phyloP scores from a whole-genome alignment of 2,329 filamentous ascomycete species.

The Trichoderma koningii region DNA sequence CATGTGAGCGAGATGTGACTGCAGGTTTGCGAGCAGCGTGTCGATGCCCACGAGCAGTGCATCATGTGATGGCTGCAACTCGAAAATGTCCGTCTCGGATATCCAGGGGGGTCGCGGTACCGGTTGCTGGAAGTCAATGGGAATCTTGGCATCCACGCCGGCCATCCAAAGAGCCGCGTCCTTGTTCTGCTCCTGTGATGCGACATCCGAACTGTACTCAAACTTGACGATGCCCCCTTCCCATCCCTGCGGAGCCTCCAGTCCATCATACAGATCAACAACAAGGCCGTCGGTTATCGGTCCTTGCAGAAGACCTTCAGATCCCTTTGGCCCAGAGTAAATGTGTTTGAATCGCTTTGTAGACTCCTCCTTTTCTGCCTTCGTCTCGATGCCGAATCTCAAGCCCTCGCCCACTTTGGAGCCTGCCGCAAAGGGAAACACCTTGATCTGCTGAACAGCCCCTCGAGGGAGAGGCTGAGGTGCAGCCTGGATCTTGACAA shows the following conservation, averaged over 20 bases:
- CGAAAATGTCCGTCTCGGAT: conserved; percentile 47
- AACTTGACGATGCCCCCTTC: conserved; percentile 83
- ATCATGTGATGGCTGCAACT: conserved; percentile 57
- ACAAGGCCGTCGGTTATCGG: conserved; percentile 89
- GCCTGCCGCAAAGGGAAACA: conserved; percentile 74
- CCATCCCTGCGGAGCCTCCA: conserved; percentile 64
- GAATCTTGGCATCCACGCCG: conserved; percentile 72
- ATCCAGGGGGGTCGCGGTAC: conserved; percentile 66
- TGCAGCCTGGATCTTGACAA: conserved; percentile 85
- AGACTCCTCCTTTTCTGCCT: conserved; percentile 77
- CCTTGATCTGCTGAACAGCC: conserved; percentile 66
- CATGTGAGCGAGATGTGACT: conserved; percentile 75
- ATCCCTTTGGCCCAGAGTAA: conserved; percentile 60
- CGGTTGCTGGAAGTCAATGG: conserved; percentile 74
- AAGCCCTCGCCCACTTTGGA: conserved; percentile 65
- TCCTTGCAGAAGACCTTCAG: conserved; percentile 71
- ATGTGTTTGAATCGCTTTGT: conserved; percentile 70
- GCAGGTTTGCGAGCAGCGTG: conserved; percentile 68
- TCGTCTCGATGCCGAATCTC: conserved; percentile 85
- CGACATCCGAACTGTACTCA: conserved; percentile 49
- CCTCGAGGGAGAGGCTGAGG: conserved; percentile 69
- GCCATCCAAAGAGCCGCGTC: conserved; percentile 68
- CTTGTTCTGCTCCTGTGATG: conserved; percentile 47
- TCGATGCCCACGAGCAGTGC: conserved; percentile 83
- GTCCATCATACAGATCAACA: conserved; percentile 59